Evolutionary conservation across 176 grass and related monocot species (phyloP).

Genomic region (Oropetium thomaeum): DNA sequence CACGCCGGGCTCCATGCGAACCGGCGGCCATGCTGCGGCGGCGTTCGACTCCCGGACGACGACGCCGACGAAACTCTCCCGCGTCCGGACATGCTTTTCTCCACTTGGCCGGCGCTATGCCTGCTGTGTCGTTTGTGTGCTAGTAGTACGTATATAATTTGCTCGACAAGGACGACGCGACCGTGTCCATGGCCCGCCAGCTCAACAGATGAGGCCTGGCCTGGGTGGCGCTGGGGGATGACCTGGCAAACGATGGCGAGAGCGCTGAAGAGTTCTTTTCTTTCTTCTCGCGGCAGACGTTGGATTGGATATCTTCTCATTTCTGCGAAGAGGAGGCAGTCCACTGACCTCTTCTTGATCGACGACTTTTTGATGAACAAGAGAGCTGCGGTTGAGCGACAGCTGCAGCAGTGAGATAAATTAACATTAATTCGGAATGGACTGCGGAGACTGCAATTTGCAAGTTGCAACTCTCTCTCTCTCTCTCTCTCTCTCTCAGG

Average conservation of each 20-base stretch:
- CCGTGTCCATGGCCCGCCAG: neutral
- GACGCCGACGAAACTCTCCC: constrained; percentile 5
- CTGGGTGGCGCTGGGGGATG: neutral
- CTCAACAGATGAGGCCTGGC: neutral
- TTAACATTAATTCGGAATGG: neutral
- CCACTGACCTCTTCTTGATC: neutral
- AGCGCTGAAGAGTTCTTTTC: neutral
- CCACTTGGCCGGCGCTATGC: neutral
- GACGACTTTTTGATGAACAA: neutral
- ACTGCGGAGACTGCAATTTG: neutral
- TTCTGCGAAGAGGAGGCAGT: neutral
- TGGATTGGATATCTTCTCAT: too few relatives aligned
- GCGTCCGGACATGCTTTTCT: constrained; percentile 30
- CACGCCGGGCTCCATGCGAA: constrained; percentile 24
- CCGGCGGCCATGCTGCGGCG: constrained; percentile 6
- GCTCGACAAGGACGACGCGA: constrained; percentile 19
- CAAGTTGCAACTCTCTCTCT: neutral
- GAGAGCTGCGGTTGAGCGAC: neutral
- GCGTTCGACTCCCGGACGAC: constrained; percentile 2
- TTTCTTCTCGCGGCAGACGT: too few relatives aligned
- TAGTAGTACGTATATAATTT: neutral
- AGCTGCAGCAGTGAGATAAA: neutral
- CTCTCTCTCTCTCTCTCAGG: neutral
- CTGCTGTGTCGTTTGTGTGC: too few relatives aligned
- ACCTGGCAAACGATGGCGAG: neutral